A percentile compares a stretch with the other conserved stretches of the same genome.
These are phyloP conservation scores for Hygrophorus pudorinus DNA, from an alignment of 768 basidiomycete genomes.

Conservation along the genomic window DNA sequence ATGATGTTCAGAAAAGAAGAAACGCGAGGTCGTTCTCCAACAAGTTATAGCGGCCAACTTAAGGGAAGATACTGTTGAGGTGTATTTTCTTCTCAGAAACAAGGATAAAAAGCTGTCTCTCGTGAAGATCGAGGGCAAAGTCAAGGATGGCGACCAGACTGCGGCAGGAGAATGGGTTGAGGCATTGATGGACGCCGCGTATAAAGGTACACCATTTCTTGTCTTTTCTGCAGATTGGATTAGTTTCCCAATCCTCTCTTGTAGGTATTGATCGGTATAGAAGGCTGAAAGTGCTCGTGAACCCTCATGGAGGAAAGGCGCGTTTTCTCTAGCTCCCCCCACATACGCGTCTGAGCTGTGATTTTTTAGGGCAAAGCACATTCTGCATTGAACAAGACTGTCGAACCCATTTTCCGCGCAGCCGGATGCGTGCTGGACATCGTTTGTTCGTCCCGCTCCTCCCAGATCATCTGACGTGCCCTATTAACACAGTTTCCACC, in stretches of 20 bases:
- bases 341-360: constrained; percentile 1
- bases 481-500: constrained; percentile 1
- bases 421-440: constrained; percentile 57
- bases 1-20: background rate
- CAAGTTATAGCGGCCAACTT: constrained; percentile 47
- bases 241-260: constrained; percentile 9
- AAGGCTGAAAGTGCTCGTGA: constrained; percentile 60
- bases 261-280: constrained; percentile 46
- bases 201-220: constrained; percentile 40
- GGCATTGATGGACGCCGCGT: constrained; percentile 44
- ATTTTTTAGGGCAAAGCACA: constrained; percentile 48
- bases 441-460: constrained; percentile 36
- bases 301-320: constrained; percentile 74
- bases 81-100: constrained; percentile 42
- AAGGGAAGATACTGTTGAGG: constrained; percentile 26
- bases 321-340: constrained; percentile 14
- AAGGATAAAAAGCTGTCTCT: constrained; percentile 34
- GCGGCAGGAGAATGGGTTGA: constrained; percentile 42
- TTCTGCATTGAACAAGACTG: constrained; percentile 39
- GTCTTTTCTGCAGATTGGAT: background rate
- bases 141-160: constrained; percentile 23
- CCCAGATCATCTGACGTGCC: background rate
- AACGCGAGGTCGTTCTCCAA: constrained; percentile 25
- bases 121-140: constrained; percentile 32
- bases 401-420: constrained; percentile 64